Evolutionary conservation across 192 early-diverging fungal genomes (phyloP), one percentile per base, ranked within the genome.

Genomic region (Linnemannia elongata): DNA sequence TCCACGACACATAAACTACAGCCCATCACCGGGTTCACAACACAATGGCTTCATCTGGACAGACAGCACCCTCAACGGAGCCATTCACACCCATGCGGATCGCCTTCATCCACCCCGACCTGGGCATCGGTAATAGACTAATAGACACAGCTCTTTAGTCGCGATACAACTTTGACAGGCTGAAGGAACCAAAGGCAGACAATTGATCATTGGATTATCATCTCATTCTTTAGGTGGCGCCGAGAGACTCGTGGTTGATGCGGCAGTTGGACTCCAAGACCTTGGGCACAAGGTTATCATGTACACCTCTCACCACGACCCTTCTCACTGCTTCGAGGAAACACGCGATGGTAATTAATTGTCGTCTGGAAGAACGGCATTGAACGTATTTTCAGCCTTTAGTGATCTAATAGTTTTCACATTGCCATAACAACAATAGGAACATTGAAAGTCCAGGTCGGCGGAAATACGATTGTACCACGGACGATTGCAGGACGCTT

Each of bases 181-280:
- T 35, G 5, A 20, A 15, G n/a, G 36, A 57, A 27, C 33, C 27
- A 9, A 38, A 1, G 24, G 54, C 54, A 15, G 13, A 45, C 52
- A 38, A 75, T 76, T 55, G 18, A 35, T 33, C 60, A 66, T 15
- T 66, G 10, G 13, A 66, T 33, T 33, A 33, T 66, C 49, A 17
- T 66, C 1, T 66, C 6, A 35, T 72, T 38, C 22, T 27, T 22
- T 80, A 94, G 96, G 97, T 78, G 98, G 98, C 36, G 98, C 98
- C 7, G 98, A 99, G 88, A 92, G 98, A 27, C 91, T 99, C 24
- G 95, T 99, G 0, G 97, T 99, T 18, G 98, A 99, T 90, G 95
- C 97, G 2, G 97, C 97, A 8, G 85, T 95, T 7, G 95, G 95
- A 36, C 91, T 98, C 76, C 93, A 96, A 88, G 83, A 91, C 35